Base-by-base conservation (phyloP, 345 rosid genomes). In the Nephelium lappaceum region DNA sequence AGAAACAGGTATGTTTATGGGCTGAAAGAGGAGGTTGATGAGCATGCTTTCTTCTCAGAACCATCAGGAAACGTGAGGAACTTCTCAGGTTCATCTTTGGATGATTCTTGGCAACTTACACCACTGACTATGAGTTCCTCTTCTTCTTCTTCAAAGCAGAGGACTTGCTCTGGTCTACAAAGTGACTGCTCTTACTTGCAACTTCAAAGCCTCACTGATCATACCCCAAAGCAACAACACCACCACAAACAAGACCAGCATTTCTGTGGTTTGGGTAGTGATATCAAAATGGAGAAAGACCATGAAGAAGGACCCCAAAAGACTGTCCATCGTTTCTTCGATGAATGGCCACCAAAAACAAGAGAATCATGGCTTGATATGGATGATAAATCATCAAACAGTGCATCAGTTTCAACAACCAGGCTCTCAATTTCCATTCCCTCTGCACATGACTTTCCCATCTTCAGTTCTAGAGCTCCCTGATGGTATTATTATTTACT, bases 301-400 rank as follows among this genome's bases (percentile, higher is more conserved):
- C 87, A 81, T 38, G 79, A 81, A 74, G 89, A 88, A 64, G 83
- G 85, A 78, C 79, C 89, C 73, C 88, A 90, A 75, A 92, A 89
- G 86, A 96, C 88, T 25, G 84, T 94, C 49, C 97, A 94, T 72
- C 88, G 87, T 67, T 96, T 96, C 88, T 90, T 96, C 71, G 99
- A 96, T 70, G 99, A 94, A 80, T 89, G 89, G 90, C 97, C 99
- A 31, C 89, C 87, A 21, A 85, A 89, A 79, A 82, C 80, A 18
- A 87, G 85, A 80, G 88, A 86, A 36, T 79, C 91, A 24, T 91
- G 94, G 92, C 85, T 83, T 73, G 89, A 88, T 83, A 77, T 86
- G 80, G 96, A 88, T 71, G 88, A 89, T 45, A 90, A 88, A 78
- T 88, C 94, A 42, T 84, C 91, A 76, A 86, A 83, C 39, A 81